Evolutionary conservation across 2,329 filamentous ascomycete genomes (phyloP).

Genomic region (Aspergillus pseudoterreus): DNA sequence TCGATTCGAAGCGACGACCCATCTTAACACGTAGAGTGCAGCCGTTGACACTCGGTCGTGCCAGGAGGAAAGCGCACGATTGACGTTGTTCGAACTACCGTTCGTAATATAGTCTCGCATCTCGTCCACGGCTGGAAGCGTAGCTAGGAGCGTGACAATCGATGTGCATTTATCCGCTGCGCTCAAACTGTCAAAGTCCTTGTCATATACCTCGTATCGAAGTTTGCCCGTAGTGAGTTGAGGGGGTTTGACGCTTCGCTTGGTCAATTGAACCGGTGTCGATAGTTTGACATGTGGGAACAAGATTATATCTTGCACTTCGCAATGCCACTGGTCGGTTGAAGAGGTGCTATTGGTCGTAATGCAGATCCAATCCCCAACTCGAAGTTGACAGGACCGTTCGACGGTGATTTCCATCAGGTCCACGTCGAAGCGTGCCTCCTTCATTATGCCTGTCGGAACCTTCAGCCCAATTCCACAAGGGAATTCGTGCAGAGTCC

Average conservation of each 20-base stretch:
- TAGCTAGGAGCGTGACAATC: conserved; percentile 35
- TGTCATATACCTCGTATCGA: conserved; percentile 30
- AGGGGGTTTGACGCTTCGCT: not conserved
- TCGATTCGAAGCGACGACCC: conserved; percentile 86
- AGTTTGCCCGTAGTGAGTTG: conserved; percentile 2
- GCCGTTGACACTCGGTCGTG: conserved; percentile 59
- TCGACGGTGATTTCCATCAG: conserved; percentile 33
- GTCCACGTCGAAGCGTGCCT: conserved; percentile 33
- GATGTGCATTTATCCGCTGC: conserved; percentile 23
- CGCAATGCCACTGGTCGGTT: conserved; percentile 40
- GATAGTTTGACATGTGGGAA: conserved; percentile 44
- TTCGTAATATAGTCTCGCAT: conserved; percentile 45
- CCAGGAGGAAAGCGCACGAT: conserved; percentile 50
- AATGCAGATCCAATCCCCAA: conserved; percentile 54
- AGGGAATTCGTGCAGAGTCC: conserved; percentile 52
- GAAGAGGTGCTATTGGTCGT: conserved; percentile 7
- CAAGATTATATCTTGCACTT: conserved; percentile 44
- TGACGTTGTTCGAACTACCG: conserved; percentile 12
- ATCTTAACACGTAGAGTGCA: conserved; percentile 67
- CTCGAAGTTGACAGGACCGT: conserved; percentile 32
- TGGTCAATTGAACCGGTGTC: conserved; percentile 15
- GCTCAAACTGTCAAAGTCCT: conserved; percentile 38
- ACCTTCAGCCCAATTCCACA: conserved; percentile 54
- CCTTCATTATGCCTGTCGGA: conserved; percentile 30
- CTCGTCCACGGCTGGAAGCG: conserved; percentile 34